phyloP scores from a whole-genome alignment of 495 filamentous ascomycete genomes.

The Staphylotrichum longicolle region DNA sequence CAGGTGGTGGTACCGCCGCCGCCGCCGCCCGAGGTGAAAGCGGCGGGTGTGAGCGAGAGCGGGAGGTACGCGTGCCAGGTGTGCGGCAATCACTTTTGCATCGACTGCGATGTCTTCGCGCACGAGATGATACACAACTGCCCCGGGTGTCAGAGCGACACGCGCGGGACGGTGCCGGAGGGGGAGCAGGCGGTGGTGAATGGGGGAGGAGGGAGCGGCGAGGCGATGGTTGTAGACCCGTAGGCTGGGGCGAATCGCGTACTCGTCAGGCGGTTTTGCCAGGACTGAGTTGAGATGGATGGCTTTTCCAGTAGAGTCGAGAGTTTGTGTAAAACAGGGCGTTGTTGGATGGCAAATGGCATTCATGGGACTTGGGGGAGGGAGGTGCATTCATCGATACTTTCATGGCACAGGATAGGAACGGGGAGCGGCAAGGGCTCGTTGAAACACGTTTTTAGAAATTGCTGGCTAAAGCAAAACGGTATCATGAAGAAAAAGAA shows the following conservation, averaged over 20 bases:
- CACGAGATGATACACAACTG: constrained; percentile 95
- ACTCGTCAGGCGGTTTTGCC: not conserved
- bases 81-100: constrained; percentile 88
- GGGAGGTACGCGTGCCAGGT: constrained; percentile 82
- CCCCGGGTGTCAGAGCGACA: constrained; percentile 80
- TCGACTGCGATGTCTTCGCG: constrained; percentile 93
- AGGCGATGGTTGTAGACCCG: constrained; percentile 43
- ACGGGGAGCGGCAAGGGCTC: too few relatives aligned
- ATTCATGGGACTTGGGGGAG: not conserved
- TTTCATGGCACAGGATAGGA: not conserved
- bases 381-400: not conserved
- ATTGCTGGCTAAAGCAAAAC: not conserved
- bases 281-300: too few relatives aligned
- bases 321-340: not conserved
- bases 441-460: not conserved
- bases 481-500: constrained; percentile 1
- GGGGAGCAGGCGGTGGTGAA: constrained; percentile 13
- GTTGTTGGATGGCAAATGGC: constrained; percentile 5
- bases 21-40: constrained; percentile 30
- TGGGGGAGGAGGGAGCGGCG: constrained; percentile 3
- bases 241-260: constrained; percentile 5
- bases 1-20: not conserved
- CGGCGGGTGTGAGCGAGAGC: constrained; percentile 71
- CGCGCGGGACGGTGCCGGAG: constrained; percentile 20
- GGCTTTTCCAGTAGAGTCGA: not conserved